Conservation (phyloP, 2,329 filamentous ascomycete genomes). For the Beauveria rudraprayagi region DNA sequence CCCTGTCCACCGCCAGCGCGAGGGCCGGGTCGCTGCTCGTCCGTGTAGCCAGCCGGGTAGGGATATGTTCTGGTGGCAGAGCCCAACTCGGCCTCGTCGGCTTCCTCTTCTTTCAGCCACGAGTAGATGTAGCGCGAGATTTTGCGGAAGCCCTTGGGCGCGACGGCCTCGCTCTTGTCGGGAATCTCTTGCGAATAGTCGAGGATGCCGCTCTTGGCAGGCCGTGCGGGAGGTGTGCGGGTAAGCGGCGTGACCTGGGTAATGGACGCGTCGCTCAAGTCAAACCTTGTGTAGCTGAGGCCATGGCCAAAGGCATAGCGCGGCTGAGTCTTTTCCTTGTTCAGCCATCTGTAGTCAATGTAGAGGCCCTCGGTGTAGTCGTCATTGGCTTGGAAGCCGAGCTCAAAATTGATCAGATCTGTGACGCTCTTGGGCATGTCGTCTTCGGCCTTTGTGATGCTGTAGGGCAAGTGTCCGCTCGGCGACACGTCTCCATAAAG, state of each 20-base stretch:
- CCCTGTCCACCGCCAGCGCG: conserved; percentile 61
- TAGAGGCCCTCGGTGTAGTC: conserved; percentile 77
- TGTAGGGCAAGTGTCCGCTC: conserved; percentile 81
- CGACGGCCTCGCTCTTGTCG: conserved; percentile 45
- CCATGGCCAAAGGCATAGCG: conserved; percentile 84
- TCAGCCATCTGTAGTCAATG: conserved; percentile 85
- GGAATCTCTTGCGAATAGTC: conserved; percentile 44
- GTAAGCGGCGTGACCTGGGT: conserved; percentile 36
- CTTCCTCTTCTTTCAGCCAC: conserved; percentile 43
- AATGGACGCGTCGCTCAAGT: conserved; percentile 45
- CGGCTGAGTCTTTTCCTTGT: conserved; percentile 64
- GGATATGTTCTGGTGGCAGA: conserved; percentile 37
- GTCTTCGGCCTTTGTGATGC: conserved; percentile 58
- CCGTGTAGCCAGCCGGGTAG: conserved; percentile 61
- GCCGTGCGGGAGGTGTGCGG: conserved; percentile 25
- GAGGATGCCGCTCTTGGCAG: conserved; percentile 32
- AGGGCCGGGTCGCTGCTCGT: conserved; percentile 33
- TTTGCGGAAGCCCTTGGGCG: conserved; percentile 49
- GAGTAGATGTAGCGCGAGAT: conserved; percentile 64
- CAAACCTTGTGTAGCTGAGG: conserved; percentile 71
- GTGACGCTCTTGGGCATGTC: conserved; percentile 62
- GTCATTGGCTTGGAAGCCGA: conserved; percentile 64
- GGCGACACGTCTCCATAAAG: conserved; percentile 69
- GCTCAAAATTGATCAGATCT: conserved; percentile 37
- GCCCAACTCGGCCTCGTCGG: conserved; percentile 32